Evolutionary conservation across 129 eudicot genomes (phyloP).

Genomic region (Pittosporum tobira): DNA sequence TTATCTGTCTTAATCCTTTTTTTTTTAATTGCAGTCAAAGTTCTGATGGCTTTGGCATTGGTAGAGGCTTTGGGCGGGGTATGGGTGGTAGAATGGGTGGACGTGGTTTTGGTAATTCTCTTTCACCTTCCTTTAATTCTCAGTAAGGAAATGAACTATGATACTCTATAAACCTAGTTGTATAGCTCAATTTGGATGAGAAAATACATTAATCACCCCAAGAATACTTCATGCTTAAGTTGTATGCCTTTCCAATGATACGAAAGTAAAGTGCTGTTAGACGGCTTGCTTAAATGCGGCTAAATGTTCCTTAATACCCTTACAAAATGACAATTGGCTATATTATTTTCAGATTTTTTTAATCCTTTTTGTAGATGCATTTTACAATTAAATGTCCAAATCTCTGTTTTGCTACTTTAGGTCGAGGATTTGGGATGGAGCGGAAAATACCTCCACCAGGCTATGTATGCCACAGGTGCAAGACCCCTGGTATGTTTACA

Average conservation of each 20-base stretch:
- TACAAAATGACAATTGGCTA: background rate
- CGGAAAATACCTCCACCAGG: constrained; percentile 90
- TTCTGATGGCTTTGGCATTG: constrained; percentile 66
- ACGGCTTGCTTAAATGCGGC: too few species aligned
- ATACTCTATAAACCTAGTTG: background rate
- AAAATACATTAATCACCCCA: too few species aligned
- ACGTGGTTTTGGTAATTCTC: constrained; percentile 81
- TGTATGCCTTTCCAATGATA: background rate
- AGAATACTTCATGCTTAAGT: background rate
- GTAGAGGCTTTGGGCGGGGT: constrained; percentile 89
- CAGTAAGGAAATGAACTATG: background rate
- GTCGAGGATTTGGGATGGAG: constrained; percentile 70
- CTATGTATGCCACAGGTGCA: constrained; percentile 90
- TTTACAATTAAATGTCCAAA: constrained; percentile 15
- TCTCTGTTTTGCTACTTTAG: constrained; percentile 25
- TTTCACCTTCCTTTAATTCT: background rate
- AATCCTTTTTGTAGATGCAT: background rate
- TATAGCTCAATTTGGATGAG: too few species aligned
- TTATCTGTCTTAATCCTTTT: background rate
- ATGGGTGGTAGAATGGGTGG: constrained; percentile 81
- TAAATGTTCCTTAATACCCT: background rate
- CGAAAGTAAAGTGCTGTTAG: background rate
- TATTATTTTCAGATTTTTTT: background rate
- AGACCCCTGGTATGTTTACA: constrained; percentile 67
- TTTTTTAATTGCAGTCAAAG: constrained; percentile 46